Evolutionary conservation across 305 asterid species (phyloP).

Genomic region (Fraxinus paxiana): DNA sequence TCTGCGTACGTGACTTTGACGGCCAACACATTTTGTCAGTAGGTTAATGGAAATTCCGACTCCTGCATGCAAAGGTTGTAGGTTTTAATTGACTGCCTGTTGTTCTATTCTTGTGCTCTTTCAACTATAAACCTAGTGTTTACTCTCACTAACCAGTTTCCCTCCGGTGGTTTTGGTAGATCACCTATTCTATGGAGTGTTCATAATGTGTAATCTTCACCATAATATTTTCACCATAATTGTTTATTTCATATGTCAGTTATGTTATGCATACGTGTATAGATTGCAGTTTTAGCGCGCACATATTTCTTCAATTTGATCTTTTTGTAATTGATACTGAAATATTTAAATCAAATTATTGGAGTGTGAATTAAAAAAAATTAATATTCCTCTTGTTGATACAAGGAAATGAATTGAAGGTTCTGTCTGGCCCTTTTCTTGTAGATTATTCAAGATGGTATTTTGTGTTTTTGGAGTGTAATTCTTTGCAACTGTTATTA

Average conservation of each 20-base stretch:
- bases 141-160: background rate
- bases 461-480: conserved; percentile 11
- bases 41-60: conserved; percentile 4
- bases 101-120: background rate
- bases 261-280: conserved; percentile 2
- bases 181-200: conserved; percentile 2
- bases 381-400: conserved; percentile 4
- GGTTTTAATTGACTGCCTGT: background rate
- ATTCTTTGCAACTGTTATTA: conserved; percentile 10
- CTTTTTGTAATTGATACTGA: background rate
- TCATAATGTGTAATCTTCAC: background rate
- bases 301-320: background rate
- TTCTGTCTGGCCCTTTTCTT: background rate
- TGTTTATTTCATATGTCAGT: background rate
- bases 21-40: conserved; percentile 5
- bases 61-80: background rate
- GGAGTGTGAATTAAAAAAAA: background rate
- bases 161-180: conserved; percentile 10
- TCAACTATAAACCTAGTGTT: conserved; percentile 2
- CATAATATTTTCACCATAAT: background rate
- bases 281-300: conserved; percentile 13
- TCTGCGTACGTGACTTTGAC: background rate
- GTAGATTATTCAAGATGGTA: conserved; percentile 3
- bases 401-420: background rate
- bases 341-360: background rate